Base-by-base conservation (phyloP, 176 grass and related monocot genomes). In the Oryza officinalis region DNA sequence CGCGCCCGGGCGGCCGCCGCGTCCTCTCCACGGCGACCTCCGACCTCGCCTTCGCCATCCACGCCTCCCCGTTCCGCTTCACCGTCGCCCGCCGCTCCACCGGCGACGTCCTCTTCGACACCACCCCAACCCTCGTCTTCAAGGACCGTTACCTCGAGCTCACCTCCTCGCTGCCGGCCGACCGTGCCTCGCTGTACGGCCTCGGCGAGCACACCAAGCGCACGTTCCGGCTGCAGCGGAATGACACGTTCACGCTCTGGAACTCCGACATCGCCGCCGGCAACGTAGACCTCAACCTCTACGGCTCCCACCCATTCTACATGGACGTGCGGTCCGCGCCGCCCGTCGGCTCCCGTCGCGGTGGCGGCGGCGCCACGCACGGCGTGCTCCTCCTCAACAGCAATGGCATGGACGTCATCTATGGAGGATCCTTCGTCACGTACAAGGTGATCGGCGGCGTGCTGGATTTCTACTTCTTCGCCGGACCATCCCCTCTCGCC, bases 401-500 rank as follows among this genome's bases (percentile, higher is more conserved):
- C 79, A 98, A 98, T 12, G 93, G 96, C 15, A 98, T 98, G 96
- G 93, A 98, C 74, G 43, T 98, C 59, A 4, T 81, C 9, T 95
- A 95, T n/a, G 91, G 89, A 10, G 93, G 93, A 0, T 81, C 75
- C 5, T 68, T 67, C 81, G 35, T 95, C 68, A 98, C 91, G 31
- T 98, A 98, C 77, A 95, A 90, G 80, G 87, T 95, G 52, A 98
- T 98, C 50, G 96, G 93, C 26, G 96, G 96, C 50, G 80, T 98
- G 28, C 84, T 98, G 1, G 96, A 98, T 57, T 89, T 98, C 54
- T 98, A 98, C 80, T 95, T 98, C 80, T 95, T 98, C 20, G 85
- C 85, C 2, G 93, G 96, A 0, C 91, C 93, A 0, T 75, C 87
- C 1, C 96, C 96, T 6, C 89, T 92, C 10, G 77, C 75, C 31